Conservation (phyloP, 176 grass and related monocot genomes). For the Neostapfia colusana region DNA sequence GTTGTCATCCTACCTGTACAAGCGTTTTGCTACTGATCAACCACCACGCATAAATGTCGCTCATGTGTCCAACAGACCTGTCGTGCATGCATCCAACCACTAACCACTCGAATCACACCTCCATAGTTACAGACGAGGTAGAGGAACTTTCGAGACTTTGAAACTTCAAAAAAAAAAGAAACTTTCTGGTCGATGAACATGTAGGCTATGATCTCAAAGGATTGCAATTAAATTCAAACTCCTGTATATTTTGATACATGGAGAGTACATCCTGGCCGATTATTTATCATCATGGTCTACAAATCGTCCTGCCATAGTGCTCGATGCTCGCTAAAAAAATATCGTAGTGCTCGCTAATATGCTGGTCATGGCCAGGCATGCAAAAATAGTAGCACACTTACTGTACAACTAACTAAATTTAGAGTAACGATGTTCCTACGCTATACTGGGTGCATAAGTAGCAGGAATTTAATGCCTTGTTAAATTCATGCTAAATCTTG, state of each 20-base stretch:
- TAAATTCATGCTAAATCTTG: slow-evolving; percentile 29
- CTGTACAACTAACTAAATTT: background rate
- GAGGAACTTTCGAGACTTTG: background rate
- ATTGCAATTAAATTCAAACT: background rate
- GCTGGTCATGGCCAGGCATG: background rate
- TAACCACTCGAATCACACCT: too few relatives aligned
- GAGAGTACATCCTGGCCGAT: background rate
- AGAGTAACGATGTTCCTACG: background rate
- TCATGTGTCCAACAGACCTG: too few relatives aligned
- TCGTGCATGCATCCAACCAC: too few relatives aligned
- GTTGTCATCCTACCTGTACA: too few relatives aligned
- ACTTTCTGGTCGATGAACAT: background rate
- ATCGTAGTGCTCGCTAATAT: background rate
- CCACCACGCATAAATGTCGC: too few relatives aligned
- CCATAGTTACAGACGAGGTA: too few relatives aligned
- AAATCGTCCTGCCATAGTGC: background rate
- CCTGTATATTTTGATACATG: background rate
- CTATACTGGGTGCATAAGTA: background rate
- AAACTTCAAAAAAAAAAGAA: background rate
- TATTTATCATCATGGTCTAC: background rate
- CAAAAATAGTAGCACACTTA: background rate
- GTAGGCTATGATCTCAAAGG: background rate
- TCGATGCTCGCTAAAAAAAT: background rate
- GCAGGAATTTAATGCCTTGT: background rate
- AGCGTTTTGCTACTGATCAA: too few relatives aligned